phyloP scores from a whole-genome alignment of 768 basidiomycete species.

The Suillus spraguei region DNA sequence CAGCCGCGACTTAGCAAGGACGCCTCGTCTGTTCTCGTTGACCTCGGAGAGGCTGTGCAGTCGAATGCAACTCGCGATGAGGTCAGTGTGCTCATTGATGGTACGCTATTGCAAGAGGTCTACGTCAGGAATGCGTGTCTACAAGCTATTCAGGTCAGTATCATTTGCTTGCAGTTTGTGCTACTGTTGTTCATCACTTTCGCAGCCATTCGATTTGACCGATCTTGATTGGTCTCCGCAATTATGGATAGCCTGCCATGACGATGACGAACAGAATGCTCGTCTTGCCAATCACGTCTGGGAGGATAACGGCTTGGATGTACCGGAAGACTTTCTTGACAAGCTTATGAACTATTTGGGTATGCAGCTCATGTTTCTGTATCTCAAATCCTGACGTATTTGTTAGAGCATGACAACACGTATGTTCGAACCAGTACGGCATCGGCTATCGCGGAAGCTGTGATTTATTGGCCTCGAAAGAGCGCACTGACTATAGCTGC shows the following conservation, averaged over 20 bases:
- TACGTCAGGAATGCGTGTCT: constrained; percentile 87
- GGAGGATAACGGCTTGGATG: constrained; percentile 95
- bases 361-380: constrained; percentile 33
- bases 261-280: constrained; percentile 87
- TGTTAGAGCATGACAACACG: constrained; percentile 71
- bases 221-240: constrained; percentile 92
- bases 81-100: constrained; percentile 62
- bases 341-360: constrained; percentile 71
- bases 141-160: constrained; percentile 82
- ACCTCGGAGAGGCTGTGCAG: constrained; percentile 79
- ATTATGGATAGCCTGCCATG: constrained; percentile 87
- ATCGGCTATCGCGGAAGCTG: constrained; percentile 73
- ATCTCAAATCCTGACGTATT: neutral
- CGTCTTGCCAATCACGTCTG: constrained; percentile 79
- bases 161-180: constrained; percentile 3
- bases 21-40: constrained; percentile 77
- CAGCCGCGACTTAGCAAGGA: constrained; percentile 86
- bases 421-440: constrained; percentile 80
- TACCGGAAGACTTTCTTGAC: constrained; percentile 62
- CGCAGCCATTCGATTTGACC: constrained; percentile 89
- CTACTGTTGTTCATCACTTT: constrained; percentile 4
- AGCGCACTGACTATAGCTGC: constrained; percentile 48
- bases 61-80: constrained; percentile 65
- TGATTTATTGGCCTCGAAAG: constrained; percentile 68
- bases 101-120: constrained; percentile 83